Evolutionary conservation across 2,329 filamentous ascomycete species (phyloP).

Genomic region (Phialophora macrospora): DNA sequence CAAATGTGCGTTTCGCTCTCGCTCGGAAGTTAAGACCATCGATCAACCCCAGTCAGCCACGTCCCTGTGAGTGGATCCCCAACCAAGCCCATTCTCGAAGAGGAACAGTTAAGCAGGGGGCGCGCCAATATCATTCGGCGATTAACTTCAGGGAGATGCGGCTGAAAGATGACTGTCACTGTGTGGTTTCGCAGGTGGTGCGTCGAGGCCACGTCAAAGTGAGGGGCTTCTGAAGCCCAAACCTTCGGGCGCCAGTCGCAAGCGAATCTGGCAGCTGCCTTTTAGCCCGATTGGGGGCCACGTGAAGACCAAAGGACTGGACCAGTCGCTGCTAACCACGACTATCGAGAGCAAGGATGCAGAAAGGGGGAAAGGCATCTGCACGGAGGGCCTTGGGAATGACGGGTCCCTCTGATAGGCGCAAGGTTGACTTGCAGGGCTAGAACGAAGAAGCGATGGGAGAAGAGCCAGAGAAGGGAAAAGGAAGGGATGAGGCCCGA

Average conservation of each 20-base stretch:
- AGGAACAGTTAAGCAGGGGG: slow-evolving; percentile 19
- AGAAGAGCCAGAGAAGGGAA: slow-evolving; percentile 1
- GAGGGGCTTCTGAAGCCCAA: slow-evolving; percentile 3
- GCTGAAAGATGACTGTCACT: slow-evolving; percentile 24
- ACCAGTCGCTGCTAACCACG: slow-evolving; percentile 4
- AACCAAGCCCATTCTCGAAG: background rate
- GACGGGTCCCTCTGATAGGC: background rate
- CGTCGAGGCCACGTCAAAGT: slow-evolving; percentile 1
- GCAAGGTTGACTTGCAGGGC: background rate
- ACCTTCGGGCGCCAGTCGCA: slow-evolving; percentile 21
- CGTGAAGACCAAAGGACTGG: slow-evolving; percentile 1
- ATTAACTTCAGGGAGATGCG: slow-evolving; percentile 20
- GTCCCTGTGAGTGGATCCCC: slow-evolving; percentile 15
- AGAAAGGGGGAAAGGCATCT: background rate
- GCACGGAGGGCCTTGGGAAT: background rate
- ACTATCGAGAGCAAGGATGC: slow-evolving; percentile 3
- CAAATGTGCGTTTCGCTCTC: background rate
- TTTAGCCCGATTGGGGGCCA: slow-evolving; percentile 18
- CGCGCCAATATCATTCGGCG: slow-evolving; percentile 9
- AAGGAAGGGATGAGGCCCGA: slow-evolving; percentile 1
- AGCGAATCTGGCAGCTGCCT: slow-evolving; percentile 22
- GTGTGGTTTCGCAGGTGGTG: background rate
- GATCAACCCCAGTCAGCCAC: slow-evolving; percentile 33
- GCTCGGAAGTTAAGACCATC: slow-evolving; percentile 21
- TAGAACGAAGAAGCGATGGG: background rate